These are phyloP conservation scores for Dalechampia spathulata DNA, from an alignment of 441 rosid genomes.

Conservation along the genomic window DNA sequence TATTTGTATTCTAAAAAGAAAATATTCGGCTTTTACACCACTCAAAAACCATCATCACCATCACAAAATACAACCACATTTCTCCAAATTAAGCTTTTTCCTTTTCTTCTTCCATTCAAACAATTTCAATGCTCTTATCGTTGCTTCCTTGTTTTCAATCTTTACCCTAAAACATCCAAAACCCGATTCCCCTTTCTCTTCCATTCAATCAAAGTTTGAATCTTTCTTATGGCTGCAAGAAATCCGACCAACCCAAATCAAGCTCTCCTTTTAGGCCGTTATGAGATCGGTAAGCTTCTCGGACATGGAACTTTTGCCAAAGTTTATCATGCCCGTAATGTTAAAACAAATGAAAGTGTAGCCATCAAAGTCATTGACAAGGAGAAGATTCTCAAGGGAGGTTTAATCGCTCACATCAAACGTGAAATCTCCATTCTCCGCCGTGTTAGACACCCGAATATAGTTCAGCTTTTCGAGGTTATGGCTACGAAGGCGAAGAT, in stretches of 20 bases:
- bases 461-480: conserved; percentile 73
- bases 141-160: too few relatives aligned
- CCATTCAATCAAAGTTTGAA: background rate
- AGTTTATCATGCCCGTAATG: conserved; percentile 69
- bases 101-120: background rate
- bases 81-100: background rate
- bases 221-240: conserved; percentile 15
- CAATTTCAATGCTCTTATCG: background rate
- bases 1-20: too few relatives aligned
- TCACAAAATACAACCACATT: background rate
- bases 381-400: conserved; percentile 67
- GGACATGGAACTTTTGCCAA: conserved; percentile 88
- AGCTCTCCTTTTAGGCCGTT: conserved; percentile 60
- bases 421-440: conserved; percentile 86
- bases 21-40: background rate
- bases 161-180: background rate
- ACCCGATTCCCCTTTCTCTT: background rate
- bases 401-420: conserved; percentile 69
- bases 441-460: conserved; percentile 83
- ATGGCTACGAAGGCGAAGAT: conserved; percentile 91
- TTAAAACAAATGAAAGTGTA: conserved; percentile 44
- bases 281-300: conserved; percentile 75
- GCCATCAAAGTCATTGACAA: conserved; percentile 89
- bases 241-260: conserved; percentile 15
- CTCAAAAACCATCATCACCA: background rate